These are phyloP conservation scores for Poteriospumella lacustris DNA, from an alignment of 108 stramenopile genomes.

Conservation along the genomic window DNA sequence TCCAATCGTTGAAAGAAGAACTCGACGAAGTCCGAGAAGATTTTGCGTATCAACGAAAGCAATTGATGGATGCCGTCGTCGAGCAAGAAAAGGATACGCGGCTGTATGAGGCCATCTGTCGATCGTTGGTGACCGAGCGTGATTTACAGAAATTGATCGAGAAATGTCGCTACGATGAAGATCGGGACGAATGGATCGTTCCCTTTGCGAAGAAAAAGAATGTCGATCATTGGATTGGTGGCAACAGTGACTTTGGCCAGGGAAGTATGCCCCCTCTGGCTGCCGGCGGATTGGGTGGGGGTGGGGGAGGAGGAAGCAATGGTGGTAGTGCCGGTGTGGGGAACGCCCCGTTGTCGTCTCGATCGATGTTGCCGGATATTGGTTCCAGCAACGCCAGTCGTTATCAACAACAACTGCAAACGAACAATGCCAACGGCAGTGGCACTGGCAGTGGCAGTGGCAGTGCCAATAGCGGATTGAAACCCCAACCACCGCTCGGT, in stretches of 20 bases:
- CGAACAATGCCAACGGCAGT: not conserved
- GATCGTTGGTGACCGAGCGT: not conserved
- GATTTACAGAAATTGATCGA: not conserved
- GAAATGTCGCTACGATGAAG: slow-evolving; percentile 23
- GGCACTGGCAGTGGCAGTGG: not conserved
- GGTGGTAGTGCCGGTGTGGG: not conserved
- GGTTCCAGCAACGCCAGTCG: not conserved
- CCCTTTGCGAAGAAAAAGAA: not conserved
- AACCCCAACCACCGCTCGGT: too few relatives aligned
- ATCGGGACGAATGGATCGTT: slow-evolving; percentile 13
- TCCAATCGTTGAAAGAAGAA: not conserved
- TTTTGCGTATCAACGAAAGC: not conserved
- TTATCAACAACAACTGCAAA: too few relatives aligned
- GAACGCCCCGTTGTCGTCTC: too few relatives aligned
- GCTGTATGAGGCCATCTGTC: not conserved
- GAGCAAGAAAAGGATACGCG: not conserved
- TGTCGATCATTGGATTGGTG: too few relatives aligned
- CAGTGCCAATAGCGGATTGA: too few relatives aligned
- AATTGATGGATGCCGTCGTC: not conserved
- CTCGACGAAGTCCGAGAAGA: not conserved
- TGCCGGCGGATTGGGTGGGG: not conserved
- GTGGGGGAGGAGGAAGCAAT: not conserved
- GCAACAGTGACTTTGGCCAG: too few relatives aligned
- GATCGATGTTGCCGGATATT: not conserved
- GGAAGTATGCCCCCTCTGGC: not conserved